Conservation (phyloP, 805 yeast species). For the Yarrowia yakushimensis region DNA sequence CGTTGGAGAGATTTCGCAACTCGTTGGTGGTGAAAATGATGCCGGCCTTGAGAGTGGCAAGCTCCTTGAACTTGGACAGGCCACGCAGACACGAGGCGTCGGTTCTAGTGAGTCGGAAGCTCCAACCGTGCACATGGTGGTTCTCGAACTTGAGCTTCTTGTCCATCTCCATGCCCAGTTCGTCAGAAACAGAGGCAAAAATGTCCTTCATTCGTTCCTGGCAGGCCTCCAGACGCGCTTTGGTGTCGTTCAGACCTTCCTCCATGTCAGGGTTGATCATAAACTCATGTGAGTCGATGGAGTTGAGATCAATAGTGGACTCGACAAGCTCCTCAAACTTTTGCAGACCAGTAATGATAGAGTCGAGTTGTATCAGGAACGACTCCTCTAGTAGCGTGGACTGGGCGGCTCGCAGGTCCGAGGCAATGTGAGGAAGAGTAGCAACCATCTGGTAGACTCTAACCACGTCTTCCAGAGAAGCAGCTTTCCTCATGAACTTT, state of each 20-base stretch:
- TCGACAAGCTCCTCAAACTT: constrained; percentile 85
- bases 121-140: constrained; percentile 89
- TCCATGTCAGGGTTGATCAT: constrained; percentile 88
- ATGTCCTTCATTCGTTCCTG: constrained; percentile 50
- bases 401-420: constrained; percentile 46
- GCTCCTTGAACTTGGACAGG: constrained; percentile 59
- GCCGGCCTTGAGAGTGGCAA: constrained; percentile 93
- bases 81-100: constrained; percentile 79
- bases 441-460: constrained; percentile 77
- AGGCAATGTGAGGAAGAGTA: constrained; percentile 64
- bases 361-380: constrained; percentile 51
- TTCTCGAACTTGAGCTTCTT: constrained; percentile 86
- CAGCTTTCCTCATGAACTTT: constrained; percentile 53
- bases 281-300: constrained; percentile 77
- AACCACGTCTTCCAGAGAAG: constrained; percentile 82
- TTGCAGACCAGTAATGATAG: constrained; percentile 43
- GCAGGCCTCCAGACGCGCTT: constrained; percentile 52
- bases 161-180: constrained; percentile 74
- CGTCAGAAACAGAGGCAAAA: constrained; percentile 55
- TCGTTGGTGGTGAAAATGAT: constrained; percentile 79
- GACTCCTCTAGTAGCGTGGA: constrained; percentile 42
- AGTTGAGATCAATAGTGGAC: constrained; percentile 83
- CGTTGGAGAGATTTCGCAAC: constrained; percentile 56
- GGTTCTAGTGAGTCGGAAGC: constrained; percentile 82
- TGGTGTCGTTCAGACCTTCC: constrained; percentile 62